These are phyloP conservation scores for Ramaria sp. DNA, from an alignment of 768 basidiomycete genomes.

Conservation along the genomic window DNA sequence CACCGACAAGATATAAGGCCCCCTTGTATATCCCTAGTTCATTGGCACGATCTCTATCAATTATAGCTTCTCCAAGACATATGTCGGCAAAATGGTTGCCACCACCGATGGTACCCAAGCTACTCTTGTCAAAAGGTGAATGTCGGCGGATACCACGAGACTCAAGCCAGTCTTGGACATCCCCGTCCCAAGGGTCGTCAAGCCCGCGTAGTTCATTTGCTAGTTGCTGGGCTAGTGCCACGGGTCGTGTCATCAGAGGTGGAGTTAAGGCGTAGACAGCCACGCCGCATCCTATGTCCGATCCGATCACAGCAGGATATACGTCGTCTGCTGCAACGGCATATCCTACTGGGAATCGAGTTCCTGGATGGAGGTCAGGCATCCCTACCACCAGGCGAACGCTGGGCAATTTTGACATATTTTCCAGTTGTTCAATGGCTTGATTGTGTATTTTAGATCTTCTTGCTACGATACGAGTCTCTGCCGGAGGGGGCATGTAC, in stretches of 20 bases:
- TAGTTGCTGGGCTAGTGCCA: slow-evolving; percentile 22
- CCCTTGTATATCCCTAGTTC: no score
- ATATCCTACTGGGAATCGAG: slow-evolving; percentile 21
- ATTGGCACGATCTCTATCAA: slow-evolving; percentile 13
- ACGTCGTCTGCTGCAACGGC: slow-evolving; percentile 26
- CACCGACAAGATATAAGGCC: no score
- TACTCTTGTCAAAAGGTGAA: slow-evolving; percentile 20
- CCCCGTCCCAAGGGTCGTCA: slow-evolving; percentile 29
- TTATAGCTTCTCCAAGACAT: slow-evolving; percentile 23
- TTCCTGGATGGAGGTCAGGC: slow-evolving; percentile 31
- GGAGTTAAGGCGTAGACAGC: slow-evolving; percentile 24
- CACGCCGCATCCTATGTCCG: slow-evolving; percentile 30
- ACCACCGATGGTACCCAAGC: slow-evolving; percentile 27
- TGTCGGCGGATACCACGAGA: slow-evolving; percentile 22
- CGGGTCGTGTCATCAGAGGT: slow-evolving; percentile 16
- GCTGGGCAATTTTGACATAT: slow-evolving; percentile 20
- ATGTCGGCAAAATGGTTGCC: slow-evolving; percentile 32
- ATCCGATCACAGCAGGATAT: slow-evolving; percentile 30
- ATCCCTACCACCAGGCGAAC: slow-evolving; percentile 25
- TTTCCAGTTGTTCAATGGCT: slow-evolving; percentile 24
- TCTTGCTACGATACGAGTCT: slow-evolving; percentile 21
- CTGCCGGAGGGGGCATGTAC: slow-evolving; percentile 24
- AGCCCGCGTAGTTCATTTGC: slow-evolving; percentile 22
- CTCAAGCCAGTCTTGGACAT: slow-evolving; percentile 23
- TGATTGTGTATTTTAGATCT: slow-evolving; percentile 23